These are phyloP conservation scores for Berkeleyomyces basicola DNA, from an alignment of 2,329 filamentous ascomycete genomes.

Conservation along the genomic window DNA sequence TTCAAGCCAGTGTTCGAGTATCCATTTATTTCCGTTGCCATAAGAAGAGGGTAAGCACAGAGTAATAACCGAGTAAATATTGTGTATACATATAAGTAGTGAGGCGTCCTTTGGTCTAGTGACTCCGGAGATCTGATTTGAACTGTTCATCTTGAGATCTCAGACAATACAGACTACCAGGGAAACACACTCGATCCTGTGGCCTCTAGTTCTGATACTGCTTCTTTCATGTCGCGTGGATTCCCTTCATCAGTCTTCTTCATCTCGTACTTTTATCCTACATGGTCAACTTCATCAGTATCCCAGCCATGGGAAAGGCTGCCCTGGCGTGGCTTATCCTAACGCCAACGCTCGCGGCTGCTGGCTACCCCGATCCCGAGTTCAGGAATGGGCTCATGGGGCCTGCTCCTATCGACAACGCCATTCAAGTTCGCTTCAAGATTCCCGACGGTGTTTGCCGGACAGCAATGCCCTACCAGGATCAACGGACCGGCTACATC, in stretches of 20 bases:
- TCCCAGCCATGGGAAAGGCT: not conserved
- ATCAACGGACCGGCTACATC: slow-evolving; percentile 57
- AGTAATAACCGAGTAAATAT: not conserved
- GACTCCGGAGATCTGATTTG: no score
- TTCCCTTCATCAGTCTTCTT: not conserved
- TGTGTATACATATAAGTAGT: not conserved
- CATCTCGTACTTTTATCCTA: no score
- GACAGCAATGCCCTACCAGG: slow-evolving; percentile 46
- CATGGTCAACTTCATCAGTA: not conserved
- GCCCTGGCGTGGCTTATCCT: not conserved
- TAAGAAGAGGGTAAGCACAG: not conserved
- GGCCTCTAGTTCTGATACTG: no score
- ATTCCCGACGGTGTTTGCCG: slow-evolving; percentile 31
- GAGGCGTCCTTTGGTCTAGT: not conserved
- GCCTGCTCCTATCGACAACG: not conserved
- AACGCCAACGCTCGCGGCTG: not conserved
- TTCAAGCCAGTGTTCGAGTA: no score
- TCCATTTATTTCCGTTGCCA: not conserved
- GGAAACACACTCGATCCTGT: no score
- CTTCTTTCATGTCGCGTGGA: not conserved
- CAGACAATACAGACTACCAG: not conserved
- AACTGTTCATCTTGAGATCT: not conserved
- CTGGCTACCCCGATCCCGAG: not conserved
- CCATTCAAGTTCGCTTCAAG: slow-evolving; percentile 1
- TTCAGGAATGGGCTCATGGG: no score